phyloP scores from a whole-genome alignment of 2,329 filamentous ascomycete species.

The Cytospora piceae region DNA sequence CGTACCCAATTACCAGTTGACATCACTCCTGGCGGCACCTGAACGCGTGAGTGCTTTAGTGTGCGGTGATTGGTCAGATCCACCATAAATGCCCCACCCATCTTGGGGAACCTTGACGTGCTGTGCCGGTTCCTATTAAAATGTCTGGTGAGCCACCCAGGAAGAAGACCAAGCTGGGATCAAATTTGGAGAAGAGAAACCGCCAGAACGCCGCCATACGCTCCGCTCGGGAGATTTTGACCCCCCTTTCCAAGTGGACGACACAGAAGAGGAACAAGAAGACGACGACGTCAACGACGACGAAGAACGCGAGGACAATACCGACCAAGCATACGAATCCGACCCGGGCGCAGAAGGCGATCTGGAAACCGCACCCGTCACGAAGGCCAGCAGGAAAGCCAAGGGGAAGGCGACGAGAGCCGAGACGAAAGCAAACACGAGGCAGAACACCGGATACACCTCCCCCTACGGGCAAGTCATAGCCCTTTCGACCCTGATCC shows the following conservation, averaged over 20 bases:
- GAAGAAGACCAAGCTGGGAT: conserved; percentile 8
- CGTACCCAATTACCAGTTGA: not conserved
- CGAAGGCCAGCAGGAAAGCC: not conserved
- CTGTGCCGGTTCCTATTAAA: not conserved
- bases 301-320: not conserved
- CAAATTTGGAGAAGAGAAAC: not conserved
- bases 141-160: conserved; percentile 1
- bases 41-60: not conserved
- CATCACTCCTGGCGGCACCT: not conserved
- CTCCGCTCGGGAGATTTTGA: conserved; percentile 13
- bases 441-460: not conserved
- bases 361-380: not conserved
- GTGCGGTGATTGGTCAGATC: not conserved
- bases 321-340: not conserved
- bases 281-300: not conserved
- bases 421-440: conserved; percentile 1
- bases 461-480: not conserved
- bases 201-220: not conserved
- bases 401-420: too few relatives aligned
- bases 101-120: not conserved
- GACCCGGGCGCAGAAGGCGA: not conserved
- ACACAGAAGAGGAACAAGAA: not conserved
- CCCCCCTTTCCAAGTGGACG: conserved; percentile 3
- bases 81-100: not conserved
- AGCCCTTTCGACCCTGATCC: not conserved